phyloP scores from a whole-genome alignment of 331 rosid species.

The Pyracantha coccinea region DNA sequence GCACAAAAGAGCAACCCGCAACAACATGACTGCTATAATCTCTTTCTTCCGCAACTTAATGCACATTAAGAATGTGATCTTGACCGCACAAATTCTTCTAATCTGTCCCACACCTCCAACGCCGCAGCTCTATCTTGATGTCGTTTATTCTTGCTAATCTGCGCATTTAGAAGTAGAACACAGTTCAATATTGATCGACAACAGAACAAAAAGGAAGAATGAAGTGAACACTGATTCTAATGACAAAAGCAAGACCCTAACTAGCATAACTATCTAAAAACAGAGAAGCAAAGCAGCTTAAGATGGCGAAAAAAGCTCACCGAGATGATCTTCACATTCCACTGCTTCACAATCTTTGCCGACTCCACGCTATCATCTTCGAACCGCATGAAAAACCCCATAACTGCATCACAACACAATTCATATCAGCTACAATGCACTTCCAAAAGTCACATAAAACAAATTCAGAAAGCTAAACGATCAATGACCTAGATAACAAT shows the following conservation, averaged over 20 bases:
- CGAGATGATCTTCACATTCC: constrained; percentile 96
- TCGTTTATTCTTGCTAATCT: constrained; percentile 97
- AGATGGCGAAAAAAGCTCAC: constrained; percentile 28
- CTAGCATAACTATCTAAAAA: too few relatives aligned
- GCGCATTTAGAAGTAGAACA: constrained; percentile 20
- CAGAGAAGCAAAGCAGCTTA: too few relatives aligned
- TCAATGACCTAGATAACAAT: not conserved
- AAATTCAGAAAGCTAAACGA: not conserved
- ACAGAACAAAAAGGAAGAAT: not conserved
- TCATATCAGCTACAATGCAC: not conserved
- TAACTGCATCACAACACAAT: constrained; percentile 33
- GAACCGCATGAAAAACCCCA: constrained; percentile 89
- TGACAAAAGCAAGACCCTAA: not conserved
- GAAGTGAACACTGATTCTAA: not conserved
- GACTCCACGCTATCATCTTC: constrained; percentile 87
- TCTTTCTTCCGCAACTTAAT: constrained; percentile 9
- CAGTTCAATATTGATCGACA: not conserved
- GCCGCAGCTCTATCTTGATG: constrained; percentile 99
- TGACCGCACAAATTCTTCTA: constrained; percentile 89
- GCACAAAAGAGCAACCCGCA: constrained; percentile 6
- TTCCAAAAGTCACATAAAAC: not conserved
- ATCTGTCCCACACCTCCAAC: constrained; percentile 95
- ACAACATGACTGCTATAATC: constrained; percentile 8
- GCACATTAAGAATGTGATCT: constrained; percentile 71
- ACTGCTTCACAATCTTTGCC: constrained; percentile 83